A percentile compares a stretch with the other conserved stretches of the same genome.
Evolutionary conservation across 441 rosid species (phyloP).

Genomic region (Rhodomyrtus psidioides): DNA sequence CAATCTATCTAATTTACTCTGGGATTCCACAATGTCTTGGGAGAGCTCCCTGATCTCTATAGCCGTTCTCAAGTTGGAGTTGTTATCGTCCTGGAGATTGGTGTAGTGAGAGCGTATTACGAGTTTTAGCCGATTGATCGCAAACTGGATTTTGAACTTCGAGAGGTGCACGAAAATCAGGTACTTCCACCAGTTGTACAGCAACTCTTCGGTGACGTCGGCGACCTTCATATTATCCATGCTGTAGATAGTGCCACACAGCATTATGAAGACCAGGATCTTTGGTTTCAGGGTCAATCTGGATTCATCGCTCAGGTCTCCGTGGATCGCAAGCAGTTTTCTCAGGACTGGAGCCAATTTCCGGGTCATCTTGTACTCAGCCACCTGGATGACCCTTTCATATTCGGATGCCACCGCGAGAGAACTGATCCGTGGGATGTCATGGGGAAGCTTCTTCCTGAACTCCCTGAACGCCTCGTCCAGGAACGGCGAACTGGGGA

Average conservation of each 20-base stretch:
- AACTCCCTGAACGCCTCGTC: neutral
- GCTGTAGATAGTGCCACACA: neutral
- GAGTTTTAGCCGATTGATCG: neutral
- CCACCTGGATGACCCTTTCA: neutral
- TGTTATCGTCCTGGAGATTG: neutral
- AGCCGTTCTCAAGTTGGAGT: neutral
- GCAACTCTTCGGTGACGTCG: neutral
- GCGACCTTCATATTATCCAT: neutral
- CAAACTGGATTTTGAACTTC: neutral
- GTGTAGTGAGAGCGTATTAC: neutral
- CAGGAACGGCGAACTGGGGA: neutral
- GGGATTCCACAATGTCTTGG: neutral
- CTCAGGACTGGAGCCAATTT: neutral
- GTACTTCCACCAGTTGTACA: neutral
- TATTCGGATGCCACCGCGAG: neutral
- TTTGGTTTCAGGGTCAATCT: neutral
- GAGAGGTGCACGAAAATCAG: neutral
- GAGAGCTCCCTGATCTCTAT: neutral
- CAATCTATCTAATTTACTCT: neutral
- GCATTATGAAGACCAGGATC: neutral
- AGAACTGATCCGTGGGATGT: neutral
- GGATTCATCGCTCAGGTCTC: neutral
- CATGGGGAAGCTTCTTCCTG: neutral
- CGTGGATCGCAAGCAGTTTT: neutral
- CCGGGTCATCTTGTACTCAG: neutral